Conservation (phyloP, 768 basidiomycete genomes). For the Amanita polypyramis region DNA sequence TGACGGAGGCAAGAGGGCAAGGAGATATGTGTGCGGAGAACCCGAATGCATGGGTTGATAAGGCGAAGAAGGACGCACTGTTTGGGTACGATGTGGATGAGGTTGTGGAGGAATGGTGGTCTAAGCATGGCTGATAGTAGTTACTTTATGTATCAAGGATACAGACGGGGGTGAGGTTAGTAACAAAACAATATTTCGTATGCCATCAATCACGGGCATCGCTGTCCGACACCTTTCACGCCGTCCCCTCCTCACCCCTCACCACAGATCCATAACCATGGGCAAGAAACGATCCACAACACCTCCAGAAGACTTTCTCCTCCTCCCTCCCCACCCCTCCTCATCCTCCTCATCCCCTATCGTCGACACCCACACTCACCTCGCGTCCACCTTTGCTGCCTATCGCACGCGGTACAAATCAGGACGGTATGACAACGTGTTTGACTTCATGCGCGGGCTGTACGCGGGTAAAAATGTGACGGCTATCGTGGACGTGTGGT, state of each 20-base stretch:
- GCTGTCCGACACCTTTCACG: too few species aligned
- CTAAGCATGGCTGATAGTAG: slow-evolving; percentile 1
- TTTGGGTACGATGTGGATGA: slow-evolving; percentile 49
- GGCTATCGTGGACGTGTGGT: slow-evolving; percentile 81
- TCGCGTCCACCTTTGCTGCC: slow-evolving; percentile 59
- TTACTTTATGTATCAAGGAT: too few species aligned
- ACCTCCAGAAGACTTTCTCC: slow-evolving; percentile 24
- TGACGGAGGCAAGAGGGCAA: slow-evolving; percentile 17
- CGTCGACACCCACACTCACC: slow-evolving; percentile 80
- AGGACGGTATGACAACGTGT: slow-evolving; percentile 43
- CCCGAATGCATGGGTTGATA: slow-evolving; percentile 49
- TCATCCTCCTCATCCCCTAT: slow-evolving; percentile 26
- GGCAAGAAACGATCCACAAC: slow-evolving; percentile 28
- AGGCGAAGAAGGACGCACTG: slow-evolving; percentile 30
- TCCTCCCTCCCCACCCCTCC: slow-evolving; percentile 21
- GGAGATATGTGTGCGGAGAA: slow-evolving; percentile 16
- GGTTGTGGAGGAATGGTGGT: slow-evolving; percentile 40
- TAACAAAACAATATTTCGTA: too few species aligned
- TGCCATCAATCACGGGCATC: too few species aligned
- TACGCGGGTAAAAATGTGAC: slow-evolving; percentile 48
- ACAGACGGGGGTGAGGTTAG: too few species aligned
- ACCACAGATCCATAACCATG: slow-evolving; percentile 17
- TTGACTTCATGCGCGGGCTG: slow-evolving; percentile 56
- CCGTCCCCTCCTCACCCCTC: neutral
- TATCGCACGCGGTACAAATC: slow-evolving; percentile 56